Base-by-base conservation (phyloP, 2,329 filamentous ascomycete genomes). In the Stemphylium vesicarium region DNA sequence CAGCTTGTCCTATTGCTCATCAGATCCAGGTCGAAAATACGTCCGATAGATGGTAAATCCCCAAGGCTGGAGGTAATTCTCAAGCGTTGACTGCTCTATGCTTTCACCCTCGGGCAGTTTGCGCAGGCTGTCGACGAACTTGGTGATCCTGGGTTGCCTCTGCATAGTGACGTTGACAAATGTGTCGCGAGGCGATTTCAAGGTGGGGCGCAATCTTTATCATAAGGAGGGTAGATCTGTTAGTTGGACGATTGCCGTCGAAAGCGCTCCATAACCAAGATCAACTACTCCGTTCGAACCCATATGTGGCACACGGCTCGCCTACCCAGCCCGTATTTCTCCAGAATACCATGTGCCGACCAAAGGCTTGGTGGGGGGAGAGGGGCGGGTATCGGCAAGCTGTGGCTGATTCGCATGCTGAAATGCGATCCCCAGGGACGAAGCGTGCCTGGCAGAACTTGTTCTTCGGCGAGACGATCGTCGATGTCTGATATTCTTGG, bases 371-470 rank as follows among this genome's bases (percentile, higher is more conserved):
- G 39, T 40, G 40, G 39, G 31, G 32, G 18, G 18, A 10, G 13
- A 43, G 26, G 38, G 33, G 45, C 39, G 51, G 51, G 15, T 50
- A 43, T 29, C 45, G 45, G 51, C 51, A 50, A 29, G 26, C 2
- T 18, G 20, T 44, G 33, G 31, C 32, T 54, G 51, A 50, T 54
- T 40, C 26, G 45, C 46, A 39, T 35, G 46, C 35, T 54, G 39
- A 20, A 43, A 33, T 39, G 20, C 51, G 51, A 54, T 54, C 18
- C 22, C 32, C 24, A 54, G 39, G 45, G 26, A 32, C 24, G 15
- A 26, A 43, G 40, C 22, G 51, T 54, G 51, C 45, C 51, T 50
- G 51, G 33, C 51, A 50, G 51, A 50, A 50, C 39, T 44, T 50
- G 51, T 29, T 54, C 31, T 29, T 24, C 24, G 10, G 26, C 51